Evolutionary conservation across 2,329 filamentous ascomycete species (phyloP), one percentile per base, ranked within the genome.

Genomic region (Paraphaeosphaeria sporulosa): DNA sequence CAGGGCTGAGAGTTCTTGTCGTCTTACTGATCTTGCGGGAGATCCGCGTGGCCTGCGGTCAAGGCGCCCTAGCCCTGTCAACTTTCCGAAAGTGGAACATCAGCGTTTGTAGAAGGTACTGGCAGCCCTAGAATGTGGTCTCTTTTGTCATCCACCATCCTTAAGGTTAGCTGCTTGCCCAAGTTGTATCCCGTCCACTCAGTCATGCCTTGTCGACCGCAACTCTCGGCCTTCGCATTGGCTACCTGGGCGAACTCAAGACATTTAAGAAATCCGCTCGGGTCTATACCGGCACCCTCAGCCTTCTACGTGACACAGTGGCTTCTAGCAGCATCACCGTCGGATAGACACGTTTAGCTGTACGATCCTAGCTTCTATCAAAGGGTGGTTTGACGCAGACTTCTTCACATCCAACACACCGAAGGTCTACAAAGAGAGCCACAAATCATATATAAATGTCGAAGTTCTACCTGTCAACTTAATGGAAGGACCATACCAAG

Each of bases 381-480:
- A 53, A 36, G 57, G 46, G 17, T 25, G 47, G 36, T 38, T 57
- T 50, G 40, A 12, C 61, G 60, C 43, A 9, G 9, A 19, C 64
- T 43, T 9, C n/a, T 49, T 40, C 25, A 34, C 32, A 40, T 34
- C 44, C 36, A 17, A 17, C 27, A 34, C 12, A 21, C 34, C 27
- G 19, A 19, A 25, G 17, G 9, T 10, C 23, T n/a, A 23, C n/a
- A 15, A 17, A 19, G 23, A 30, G 30, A 27, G 44, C 48, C 53
- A 57, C 58, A 19, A 30, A 40, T 38, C 61, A 61, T 55, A 43
- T 71, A 73, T 71, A 70, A 65, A 57, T 7, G 49, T 25, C 30
- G 8, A n/a, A 55, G 21, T 34, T 13, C 51, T 40, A 43, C 43
- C 48, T 19, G 48, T 34, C 21, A 17, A n/a, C 44, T 9, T 44